A percentile compares a stretch with the other conserved stretches of the same genome.
Evolutionary conservation across 2,329 filamentous ascomycete genomes (phyloP).

Genomic region (Rugonectria rugulosa): DNA sequence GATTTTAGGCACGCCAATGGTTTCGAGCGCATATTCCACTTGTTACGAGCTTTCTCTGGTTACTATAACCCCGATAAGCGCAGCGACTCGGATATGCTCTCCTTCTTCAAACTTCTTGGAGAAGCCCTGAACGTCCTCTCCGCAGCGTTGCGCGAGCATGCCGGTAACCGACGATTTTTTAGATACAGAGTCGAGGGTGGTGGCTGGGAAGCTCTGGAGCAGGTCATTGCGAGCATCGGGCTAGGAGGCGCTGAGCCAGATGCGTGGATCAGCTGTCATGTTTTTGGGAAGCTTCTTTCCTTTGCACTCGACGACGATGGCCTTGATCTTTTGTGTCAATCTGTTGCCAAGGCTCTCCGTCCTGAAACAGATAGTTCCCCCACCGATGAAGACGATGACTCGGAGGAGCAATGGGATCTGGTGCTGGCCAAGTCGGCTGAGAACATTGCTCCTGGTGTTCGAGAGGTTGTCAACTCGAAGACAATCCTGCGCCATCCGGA

Average conservation of each 20-base stretch:
- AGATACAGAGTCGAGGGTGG: constrained; percentile 75
- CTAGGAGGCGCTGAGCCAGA: constrained; percentile 72
- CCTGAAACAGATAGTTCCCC: constrained; percentile 38
- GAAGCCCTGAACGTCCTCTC: constrained; percentile 77
- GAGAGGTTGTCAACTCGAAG: constrained; percentile 58
- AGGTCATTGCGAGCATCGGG: constrained; percentile 73
- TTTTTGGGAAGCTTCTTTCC: constrained; percentile 83
- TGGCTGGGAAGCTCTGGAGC: constrained; percentile 80
- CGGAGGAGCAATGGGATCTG: constrained; percentile 49
- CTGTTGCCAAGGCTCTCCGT: constrained; percentile 49
- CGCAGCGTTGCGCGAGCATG: constrained; percentile 77
- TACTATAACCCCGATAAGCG: constrained; percentile 76
- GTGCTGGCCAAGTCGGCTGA: constrained; percentile 47
- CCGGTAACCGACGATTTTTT: constrained; percentile 90
- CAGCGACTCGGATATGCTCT: constrained; percentile 67
- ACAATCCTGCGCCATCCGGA: constrained; percentile 67
- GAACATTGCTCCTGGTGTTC: constrained; percentile 51
- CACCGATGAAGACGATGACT: constrained; percentile 41
- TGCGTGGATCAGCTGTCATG: constrained; percentile 70
- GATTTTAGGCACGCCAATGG: constrained; percentile 83
- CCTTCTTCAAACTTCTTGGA: constrained; percentile 74
- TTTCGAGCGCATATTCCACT: constrained; percentile 76
- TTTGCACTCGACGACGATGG: constrained; percentile 83
- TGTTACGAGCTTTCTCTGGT: constrained; percentile 75
- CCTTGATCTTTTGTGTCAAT: constrained; percentile 72